Evolutionary conservation across 345 rosid species (phyloP), one percentile per base, ranked within the genome.

Genomic region (Anastatica hierochuntica): DNA sequence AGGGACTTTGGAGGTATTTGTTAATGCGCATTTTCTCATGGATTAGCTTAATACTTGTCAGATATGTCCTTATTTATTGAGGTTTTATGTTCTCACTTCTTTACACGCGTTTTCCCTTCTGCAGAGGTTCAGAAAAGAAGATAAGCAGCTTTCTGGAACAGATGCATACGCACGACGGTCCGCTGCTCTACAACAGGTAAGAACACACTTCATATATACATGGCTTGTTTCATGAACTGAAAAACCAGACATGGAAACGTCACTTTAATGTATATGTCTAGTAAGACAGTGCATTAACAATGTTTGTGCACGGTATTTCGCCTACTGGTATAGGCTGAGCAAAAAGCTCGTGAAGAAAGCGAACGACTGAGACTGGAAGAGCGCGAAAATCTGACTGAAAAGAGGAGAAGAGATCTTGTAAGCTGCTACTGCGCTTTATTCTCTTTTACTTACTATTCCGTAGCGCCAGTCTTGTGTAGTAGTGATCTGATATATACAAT

Each of bases 41-140:
- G 43, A 23, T 48, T 54, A 19, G 47, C 35, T 67, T 36, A 10
- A 36, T 31, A n/a, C 49, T 29, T 38, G n/a, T n/a, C n/a, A n/a
- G n/a, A n/a, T n/a, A 7, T 45, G 3, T 9, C 20, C 7, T 33
- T 20, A 52, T 15, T 49, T 43, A 19, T 60, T 17, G 38, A 23
- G 14, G 8, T 29, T 31, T 48, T 27, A 14, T 48, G 14, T 20
- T 39, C 46, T 46, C 51, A 23, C 46, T 53, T 42, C 18, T 48
- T 1, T 34, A 26, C 24, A 8, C 52, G 7, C 13, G n/a, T 51
- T 31, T 41, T 36, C 61, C 56, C 42, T 50, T 49, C 60, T 61
- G 15, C 88, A 88, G 97, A 92, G 79, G 83, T 92, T 92, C 69
- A 79, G 82, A 77, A 88, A 92, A 59, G 98, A 92, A 69, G 97